phyloP scores from a whole-genome alignment of 768 basidiomycete species.

The Pleurotus tuber-regium region DNA sequence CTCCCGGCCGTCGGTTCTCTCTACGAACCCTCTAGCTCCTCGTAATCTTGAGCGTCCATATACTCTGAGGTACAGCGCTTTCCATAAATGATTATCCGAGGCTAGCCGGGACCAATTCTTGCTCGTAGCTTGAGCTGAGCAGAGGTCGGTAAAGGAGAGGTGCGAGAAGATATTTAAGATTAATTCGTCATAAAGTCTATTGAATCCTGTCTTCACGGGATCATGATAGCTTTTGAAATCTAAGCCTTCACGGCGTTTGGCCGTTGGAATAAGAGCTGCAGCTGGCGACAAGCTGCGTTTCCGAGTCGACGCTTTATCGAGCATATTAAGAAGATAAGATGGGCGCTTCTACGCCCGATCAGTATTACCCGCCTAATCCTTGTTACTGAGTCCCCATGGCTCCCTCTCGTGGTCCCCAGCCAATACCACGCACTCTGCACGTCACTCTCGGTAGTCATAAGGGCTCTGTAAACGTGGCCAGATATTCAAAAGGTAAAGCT shows the following conservation, averaged over 20 bases:
- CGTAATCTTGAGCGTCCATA: constrained; percentile 69
- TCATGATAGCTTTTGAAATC: neutral
- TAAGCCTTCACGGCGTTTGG: constrained; percentile 25
- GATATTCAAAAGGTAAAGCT: constrained; percentile 85
- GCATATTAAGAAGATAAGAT: neutral
- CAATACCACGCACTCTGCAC: constrained; percentile 61
- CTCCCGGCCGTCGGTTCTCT: constrained; percentile 54
- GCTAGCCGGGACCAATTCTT: constrained; percentile 67
- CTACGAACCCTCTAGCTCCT: constrained; percentile 62
- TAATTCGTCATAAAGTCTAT: constrained; percentile 67
- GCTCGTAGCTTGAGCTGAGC: constrained; percentile 58
- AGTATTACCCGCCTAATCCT: neutral
- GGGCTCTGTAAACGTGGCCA: constrained; percentile 87
- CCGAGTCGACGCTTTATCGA: constrained; percentile 33
- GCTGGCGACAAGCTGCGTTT: constrained; percentile 51
- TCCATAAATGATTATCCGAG: constrained; percentile 74
- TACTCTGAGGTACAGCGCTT: constrained; percentile 55
- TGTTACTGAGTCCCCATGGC: constrained; percentile 33
- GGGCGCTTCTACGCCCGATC: neutral
- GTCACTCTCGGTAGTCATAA: constrained; percentile 64
- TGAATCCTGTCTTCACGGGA: neutral
- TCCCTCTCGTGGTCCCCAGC: constrained; percentile 49
- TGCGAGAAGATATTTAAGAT: constrained; percentile 72
- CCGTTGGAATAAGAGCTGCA: constrained; percentile 60
- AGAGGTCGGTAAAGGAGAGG: constrained; percentile 66